A percentile compares a stretch with the other conserved stretches of the same genome.
These are phyloP conservation scores for Primulina huaijiensis DNA, from an alignment of 257 asterid genomes.

Conservation along the genomic window DNA sequence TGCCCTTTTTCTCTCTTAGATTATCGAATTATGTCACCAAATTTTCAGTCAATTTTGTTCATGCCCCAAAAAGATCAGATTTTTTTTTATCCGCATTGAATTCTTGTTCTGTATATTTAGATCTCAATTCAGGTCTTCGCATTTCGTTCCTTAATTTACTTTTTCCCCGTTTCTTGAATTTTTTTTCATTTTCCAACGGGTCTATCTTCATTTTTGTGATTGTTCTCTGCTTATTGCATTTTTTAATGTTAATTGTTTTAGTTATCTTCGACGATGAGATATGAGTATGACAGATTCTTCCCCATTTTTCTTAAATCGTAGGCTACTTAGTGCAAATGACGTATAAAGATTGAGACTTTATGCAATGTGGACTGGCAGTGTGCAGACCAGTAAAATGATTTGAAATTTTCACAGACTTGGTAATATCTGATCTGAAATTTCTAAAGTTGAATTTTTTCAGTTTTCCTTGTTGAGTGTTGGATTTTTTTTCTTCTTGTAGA, in stretches of 20 bases:
- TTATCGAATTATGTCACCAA: not conserved
- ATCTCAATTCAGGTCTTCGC: not conserved
- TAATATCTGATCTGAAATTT: not conserved
- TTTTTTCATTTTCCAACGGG: no score
- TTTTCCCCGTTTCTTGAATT: not conserved
- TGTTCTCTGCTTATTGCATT: no score
- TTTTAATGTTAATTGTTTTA: no score
- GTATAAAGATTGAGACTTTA: slow-evolving; percentile 19
- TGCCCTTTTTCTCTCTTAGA: not conserved
- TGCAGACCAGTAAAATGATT: not conserved
- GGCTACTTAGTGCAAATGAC: not conserved
- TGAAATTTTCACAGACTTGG: no score
- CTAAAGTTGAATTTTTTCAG: not conserved
- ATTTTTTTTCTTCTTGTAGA: not conserved
- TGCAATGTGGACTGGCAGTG: not conserved
- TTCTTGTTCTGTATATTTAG: not conserved
- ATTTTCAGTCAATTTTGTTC: not conserved
- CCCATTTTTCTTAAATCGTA: not conserved
- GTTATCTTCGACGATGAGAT: not conserved
- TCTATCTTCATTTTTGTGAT: not conserved
- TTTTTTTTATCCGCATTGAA: not conserved
- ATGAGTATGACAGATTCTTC: not conserved
- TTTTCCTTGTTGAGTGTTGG: slow-evolving; percentile 1
- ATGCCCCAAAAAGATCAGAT: not conserved
- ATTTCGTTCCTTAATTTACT: no score